Conservation (phyloP, 108 stramenopile genomes). For the Cylindrotheca fusiformis region DNA sequence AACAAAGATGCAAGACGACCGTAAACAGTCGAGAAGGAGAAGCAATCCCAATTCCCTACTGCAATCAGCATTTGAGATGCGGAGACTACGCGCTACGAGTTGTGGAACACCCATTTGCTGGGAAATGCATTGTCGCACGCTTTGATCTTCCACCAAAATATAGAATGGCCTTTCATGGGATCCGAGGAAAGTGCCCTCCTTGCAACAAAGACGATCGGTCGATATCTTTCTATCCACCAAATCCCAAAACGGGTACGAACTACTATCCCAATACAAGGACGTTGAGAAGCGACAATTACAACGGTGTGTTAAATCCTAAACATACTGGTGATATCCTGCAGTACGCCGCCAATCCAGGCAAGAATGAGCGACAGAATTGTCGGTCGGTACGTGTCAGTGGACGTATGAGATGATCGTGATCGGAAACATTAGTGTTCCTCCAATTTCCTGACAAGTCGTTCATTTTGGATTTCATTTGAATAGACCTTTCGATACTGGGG, state of each 20-base stretch:
- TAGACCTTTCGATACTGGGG: constrained; percentile 71
- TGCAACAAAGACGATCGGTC: constrained; percentile 58
- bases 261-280: constrained; percentile 39
- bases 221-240: constrained; percentile 59
- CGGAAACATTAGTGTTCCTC: no score
- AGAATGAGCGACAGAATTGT: constrained; percentile 59
- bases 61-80: constrained; percentile 37
- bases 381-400: no score
- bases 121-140: constrained; percentile 56
- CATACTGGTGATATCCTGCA: constrained; percentile 59
- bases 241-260: constrained; percentile 50
- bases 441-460: no score
- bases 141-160: constrained; percentile 52
- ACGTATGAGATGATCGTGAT: no score
- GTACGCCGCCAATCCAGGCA: constrained; percentile 64
- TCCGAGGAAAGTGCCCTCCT: constrained; percentile 41
- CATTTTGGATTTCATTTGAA: no score
- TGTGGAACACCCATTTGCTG: constrained; percentile 55
- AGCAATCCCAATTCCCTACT: constrained; percentile 67
- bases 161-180: constrained; percentile 53
- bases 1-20: constrained; percentile 37
- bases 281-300: constrained; percentile 52
- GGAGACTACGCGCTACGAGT: constrained; percentile 61
- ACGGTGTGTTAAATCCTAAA: constrained; percentile 63
- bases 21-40: constrained; percentile 55